These are phyloP conservation scores for Cymbidium sinense DNA, from an alignment of 106 monocot species.

Conservation along the genomic window DNA sequence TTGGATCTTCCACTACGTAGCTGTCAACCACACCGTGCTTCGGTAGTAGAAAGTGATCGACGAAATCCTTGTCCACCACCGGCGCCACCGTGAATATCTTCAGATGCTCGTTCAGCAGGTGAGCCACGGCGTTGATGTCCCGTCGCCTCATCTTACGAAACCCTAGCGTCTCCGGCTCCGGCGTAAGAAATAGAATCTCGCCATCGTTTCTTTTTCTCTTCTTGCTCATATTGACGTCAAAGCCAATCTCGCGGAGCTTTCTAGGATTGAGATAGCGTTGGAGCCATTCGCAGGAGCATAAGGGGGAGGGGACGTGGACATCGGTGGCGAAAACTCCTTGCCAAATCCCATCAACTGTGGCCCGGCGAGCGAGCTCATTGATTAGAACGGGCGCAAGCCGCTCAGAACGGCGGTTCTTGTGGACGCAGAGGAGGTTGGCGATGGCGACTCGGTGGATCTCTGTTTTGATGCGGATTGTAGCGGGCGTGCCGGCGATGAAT, in stretches of 20 bases:
- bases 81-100: slow-evolving; percentile 42
- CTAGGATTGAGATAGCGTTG: slow-evolving; percentile 53
- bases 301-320: slow-evolving; percentile 34
- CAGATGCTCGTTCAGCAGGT: slow-evolving; percentile 40
- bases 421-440: slow-evolving; percentile 63
- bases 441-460: slow-evolving; percentile 41
- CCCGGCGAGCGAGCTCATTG: slow-evolving; percentile 47
- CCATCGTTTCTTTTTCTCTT: slow-evolving; percentile 10
- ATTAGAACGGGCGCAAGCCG: slow-evolving; percentile 57
- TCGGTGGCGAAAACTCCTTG: slow-evolving; percentile 58
- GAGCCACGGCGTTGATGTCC: slow-evolving; percentile 45
- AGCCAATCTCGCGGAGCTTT: slow-evolving; percentile 51
- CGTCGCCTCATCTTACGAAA: slow-evolving; percentile 60
- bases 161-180: slow-evolving; percentile 27
- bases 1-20: slow-evolving; percentile 50
- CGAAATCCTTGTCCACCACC: slow-evolving; percentile 45
- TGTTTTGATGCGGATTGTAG: slow-evolving; percentile 32
- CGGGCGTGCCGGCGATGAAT: neutral
- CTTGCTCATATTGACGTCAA: slow-evolving; percentile 38
- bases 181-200: neutral
- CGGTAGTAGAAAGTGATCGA: slow-evolving; percentile 59
- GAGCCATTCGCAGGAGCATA: slow-evolving; percentile 42
- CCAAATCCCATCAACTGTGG: slow-evolving; percentile 52
- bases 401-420: slow-evolving; percentile 61
- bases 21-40: slow-evolving; percentile 49